Conservation (phyloP, 1,284 basidiomycete species). For the Termitomyces sp. region DNA sequence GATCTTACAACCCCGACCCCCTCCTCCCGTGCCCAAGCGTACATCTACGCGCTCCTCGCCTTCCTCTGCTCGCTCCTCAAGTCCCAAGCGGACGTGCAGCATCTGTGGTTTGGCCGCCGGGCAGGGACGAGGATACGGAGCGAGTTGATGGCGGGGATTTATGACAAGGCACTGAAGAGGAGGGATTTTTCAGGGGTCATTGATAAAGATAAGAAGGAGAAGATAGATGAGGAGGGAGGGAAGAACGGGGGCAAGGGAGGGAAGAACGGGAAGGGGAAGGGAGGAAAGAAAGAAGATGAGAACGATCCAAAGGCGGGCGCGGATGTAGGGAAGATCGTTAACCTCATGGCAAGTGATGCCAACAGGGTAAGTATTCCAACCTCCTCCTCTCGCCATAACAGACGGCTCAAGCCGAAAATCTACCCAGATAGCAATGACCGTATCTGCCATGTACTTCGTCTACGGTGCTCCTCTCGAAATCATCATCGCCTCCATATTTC, state of each 20-base stretch:
- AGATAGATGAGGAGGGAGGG: background rate
- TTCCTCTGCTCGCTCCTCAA: conserved; percentile 57
- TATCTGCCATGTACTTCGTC: conserved; percentile 53
- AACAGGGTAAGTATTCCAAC: conserved; percentile 35
- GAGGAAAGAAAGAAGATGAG: conserved; percentile 35
- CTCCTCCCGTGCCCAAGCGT: conserved; percentile 53
- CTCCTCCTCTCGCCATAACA: background rate
- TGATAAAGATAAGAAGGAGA: conserved; percentile 38
- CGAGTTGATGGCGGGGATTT: conserved; percentile 79
- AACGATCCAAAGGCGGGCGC: conserved; percentile 66
- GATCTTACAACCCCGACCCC: conserved; percentile 32
- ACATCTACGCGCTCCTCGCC: conserved; percentile 66
- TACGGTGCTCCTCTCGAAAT: conserved; percentile 82
- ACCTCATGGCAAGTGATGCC: conserved; percentile 70
- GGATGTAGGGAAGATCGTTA: conserved; percentile 74
- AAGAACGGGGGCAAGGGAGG: conserved; percentile 14
- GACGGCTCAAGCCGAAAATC: background rate
- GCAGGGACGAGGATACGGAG: conserved; percentile 64
- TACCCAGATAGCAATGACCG: conserved; percentile 40
- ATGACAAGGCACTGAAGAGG: conserved; percentile 84
- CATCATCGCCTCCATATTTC: conserved; percentile 66
- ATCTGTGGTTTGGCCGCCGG: conserved; percentile 78
- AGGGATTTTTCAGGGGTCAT: conserved; percentile 81
- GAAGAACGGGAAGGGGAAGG: conserved; percentile 21
- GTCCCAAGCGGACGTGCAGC: conserved; percentile 69